Conservation (phyloP, 257 asterid species). For the Plectranthus barbatus region DNA sequence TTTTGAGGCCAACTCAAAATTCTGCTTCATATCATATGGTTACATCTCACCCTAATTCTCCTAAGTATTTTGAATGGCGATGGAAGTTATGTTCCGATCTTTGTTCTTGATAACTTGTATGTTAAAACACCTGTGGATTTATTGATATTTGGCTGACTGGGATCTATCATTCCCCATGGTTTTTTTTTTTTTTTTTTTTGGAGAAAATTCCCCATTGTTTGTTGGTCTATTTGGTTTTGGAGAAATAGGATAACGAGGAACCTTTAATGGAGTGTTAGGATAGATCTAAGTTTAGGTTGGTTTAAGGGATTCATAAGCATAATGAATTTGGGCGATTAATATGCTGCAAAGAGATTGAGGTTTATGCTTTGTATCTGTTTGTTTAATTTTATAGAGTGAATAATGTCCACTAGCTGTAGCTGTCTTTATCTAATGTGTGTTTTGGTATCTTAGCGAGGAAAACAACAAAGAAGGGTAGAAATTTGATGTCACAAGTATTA, state of each 20-base stretch:
- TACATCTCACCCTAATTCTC: neutral
- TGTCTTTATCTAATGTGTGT: neutral
- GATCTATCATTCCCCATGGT: neutral
- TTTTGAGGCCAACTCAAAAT: too few species aligned
- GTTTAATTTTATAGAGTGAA: neutral
- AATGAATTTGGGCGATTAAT: neutral
- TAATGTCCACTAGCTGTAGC: neutral
- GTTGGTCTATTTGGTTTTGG: neutral
- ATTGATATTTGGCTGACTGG: neutral
- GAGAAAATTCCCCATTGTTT: too few species aligned
- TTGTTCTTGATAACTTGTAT: neutral
- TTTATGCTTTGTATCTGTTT: neutral
- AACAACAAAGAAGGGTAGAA: neutral
- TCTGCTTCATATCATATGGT: too few species aligned
- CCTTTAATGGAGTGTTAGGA: neutral
- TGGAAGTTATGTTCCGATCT: slow-evolving; percentile 1
- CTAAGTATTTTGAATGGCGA: slow-evolving; percentile 10
- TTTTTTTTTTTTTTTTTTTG: too few species aligned
- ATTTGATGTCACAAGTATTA: neutral
- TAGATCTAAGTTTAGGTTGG: neutral
- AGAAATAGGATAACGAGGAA: neutral
- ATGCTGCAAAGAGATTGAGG: neutral
- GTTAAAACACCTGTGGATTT: neutral
- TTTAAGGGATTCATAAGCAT: neutral
- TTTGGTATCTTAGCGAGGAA: neutral